Base-by-base conservation (phyloP, 495 filamentous ascomycete genomes). In the Trichoderma asperelloides region DNA sequence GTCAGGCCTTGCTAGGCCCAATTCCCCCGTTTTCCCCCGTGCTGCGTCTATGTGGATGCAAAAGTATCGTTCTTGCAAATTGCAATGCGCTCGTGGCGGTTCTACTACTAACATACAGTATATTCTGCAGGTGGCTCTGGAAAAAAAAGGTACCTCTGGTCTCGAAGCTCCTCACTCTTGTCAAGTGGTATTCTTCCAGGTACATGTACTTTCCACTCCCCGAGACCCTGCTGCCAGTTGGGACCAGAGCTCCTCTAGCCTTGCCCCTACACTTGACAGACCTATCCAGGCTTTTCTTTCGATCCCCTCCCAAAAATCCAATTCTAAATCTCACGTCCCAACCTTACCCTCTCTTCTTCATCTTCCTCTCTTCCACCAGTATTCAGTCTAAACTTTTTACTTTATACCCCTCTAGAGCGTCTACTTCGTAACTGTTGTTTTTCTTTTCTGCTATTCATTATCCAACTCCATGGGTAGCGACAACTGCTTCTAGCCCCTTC, bases 301-400 rank as follows among this genome's bases (percentile, higher is more conserved):
- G 55, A 60, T 60, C 51, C 23, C 25, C 55, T 27, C 55, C 55
- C 55, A 60, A 60, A 51, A 23, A 5, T 60, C 55, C 23, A 60
- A 27, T 60, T 60, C 55, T 25, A 27, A 60, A 60, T 60, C 55
- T 60, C 55, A 60, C 55, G 30, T 60, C 55, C 25, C 16, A 28
- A 28, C 23, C 7, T 18, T 27, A 2, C 11, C 23, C 25, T 21
- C n/a, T 60, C 55, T 60, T 60, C 55, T 33, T 60, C 27, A 3
- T 60, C 27, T 60, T 15, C 55, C 55, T 30, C 55, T 60, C 55
- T 30, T 25, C 55, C 55, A 11, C 55, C 55, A 30, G 12, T 9
- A 60, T 30, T 11, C 25, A 60, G 16, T 8, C 25, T 3, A 21
- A n/a, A 21, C 18, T 21, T 51, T 23, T 11, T 51, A 51, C 47